Percentiles rank a stretch among this genome's conserved stretches.
Evolutionary conservation across 1,284 basidiomycete species (phyloP).

Genomic region (Ganoderma lingzhi): DNA sequence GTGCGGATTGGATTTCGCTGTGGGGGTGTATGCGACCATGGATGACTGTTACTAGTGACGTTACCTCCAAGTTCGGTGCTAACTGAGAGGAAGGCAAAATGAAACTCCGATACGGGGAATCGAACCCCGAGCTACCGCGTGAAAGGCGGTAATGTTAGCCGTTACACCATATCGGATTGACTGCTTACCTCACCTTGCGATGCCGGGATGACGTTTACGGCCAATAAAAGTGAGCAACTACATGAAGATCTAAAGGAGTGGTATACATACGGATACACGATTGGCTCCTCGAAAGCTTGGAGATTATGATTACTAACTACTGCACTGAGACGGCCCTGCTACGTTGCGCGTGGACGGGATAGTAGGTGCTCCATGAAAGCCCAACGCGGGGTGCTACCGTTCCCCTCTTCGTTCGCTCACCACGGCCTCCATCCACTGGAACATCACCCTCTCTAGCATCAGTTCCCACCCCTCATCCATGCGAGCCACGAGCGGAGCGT

Average conservation of each 20-base stretch:
- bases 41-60: too few species aligned
- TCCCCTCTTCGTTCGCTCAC: conserved; percentile 70
- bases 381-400: conserved; percentile 24
- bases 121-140: conserved; percentile 81
- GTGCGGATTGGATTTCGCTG: too few species aligned
- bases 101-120: conserved; percentile 68
- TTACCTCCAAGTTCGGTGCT: too few species aligned
- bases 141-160: conserved; percentile 38
- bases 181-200: not conserved
- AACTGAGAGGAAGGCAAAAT: not conserved
- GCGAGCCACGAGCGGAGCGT: conserved; percentile 76
- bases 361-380: not conserved
- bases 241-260: not conserved
- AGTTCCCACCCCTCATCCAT: conserved; percentile 81
- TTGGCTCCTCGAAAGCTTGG: not conserved
- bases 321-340: not conserved
- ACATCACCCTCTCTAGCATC: conserved; percentile 72
- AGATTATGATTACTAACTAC: not conserved
- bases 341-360: not conserved
- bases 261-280: not conserved
- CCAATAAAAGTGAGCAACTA: too few species aligned
- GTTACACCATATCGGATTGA: conserved; percentile 35
- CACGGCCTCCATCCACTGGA: conserved; percentile 74
- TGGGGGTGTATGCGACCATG: too few species aligned
- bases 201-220: too few species aligned